phyloP scores from a whole-genome alignment of 106 monocot genomes.

The Cymbidium sinense region DNA sequence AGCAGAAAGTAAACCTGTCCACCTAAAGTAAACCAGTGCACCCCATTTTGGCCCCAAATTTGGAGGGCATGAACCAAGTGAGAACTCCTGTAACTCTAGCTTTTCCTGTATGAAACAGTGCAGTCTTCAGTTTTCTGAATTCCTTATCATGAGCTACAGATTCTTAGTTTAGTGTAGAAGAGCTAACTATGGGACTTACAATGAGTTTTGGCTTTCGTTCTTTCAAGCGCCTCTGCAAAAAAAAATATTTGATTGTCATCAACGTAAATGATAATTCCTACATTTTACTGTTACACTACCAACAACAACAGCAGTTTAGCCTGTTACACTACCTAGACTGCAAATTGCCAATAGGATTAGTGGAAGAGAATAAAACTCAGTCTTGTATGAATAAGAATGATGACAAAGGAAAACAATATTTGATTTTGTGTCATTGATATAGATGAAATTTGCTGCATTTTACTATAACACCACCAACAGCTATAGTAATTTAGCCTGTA shows the following conservation, averaged over 20 bases:
- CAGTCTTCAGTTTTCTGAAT: not conserved
- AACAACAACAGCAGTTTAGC: not conserved
- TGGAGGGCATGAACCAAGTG: constrained; percentile 86
- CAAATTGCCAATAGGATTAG: not conserved
- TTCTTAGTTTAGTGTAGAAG: not conserved
- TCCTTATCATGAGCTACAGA: not conserved
- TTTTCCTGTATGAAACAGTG: constrained; percentile 49
- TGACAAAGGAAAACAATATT: constrained; percentile 4
- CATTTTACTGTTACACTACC: not conserved
- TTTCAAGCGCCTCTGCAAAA: constrained; percentile 77
- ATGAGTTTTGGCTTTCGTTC: constrained; percentile 63
- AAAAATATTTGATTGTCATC: not conserved
- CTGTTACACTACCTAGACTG: not conserved
- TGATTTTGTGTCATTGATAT: not conserved
- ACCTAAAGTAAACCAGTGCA: constrained; percentile 78
- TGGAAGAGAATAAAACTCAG: not conserved
- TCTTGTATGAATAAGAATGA: not conserved
- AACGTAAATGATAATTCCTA: not conserved
- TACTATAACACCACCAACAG: not conserved
- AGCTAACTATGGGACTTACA: constrained; percentile 41
- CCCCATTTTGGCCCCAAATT: constrained; percentile 55
- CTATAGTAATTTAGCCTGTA: not conserved
- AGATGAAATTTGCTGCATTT: not conserved
- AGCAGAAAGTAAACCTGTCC: constrained; percentile 65
- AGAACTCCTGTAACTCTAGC: constrained; percentile 83